Evolutionary conservation across 768 basidiomycete genomes (phyloP), one percentile per base, ranked within the genome.

Genomic region (Cubamyces lactineus): DNA sequence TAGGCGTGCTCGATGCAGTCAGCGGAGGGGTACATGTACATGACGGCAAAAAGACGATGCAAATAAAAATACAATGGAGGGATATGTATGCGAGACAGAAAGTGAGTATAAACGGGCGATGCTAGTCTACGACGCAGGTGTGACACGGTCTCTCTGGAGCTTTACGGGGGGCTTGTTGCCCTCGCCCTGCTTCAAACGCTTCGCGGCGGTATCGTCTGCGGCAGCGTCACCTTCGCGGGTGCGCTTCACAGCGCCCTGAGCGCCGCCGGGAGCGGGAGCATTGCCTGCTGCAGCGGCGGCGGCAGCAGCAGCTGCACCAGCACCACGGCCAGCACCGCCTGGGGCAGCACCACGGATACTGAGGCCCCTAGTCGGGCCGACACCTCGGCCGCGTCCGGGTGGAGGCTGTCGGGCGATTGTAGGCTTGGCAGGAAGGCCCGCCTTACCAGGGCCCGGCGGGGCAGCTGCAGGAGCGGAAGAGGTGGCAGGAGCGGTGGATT

Each of bases 141-240:
- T 56, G 16, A 70, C 67, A 30, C 71, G 69, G 57, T 71, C 59
- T 28, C 71, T 65, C 30, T 62, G 62, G 45, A 71, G 56, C 38
- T 58, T 59, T 7, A 71, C 75, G 4, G 79, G 58, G 9, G 48
- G 77, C 59, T 76, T 69, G 5, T 23, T 64, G 24, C 61, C 66
- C 38, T 80, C 79, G 46, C 84, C 82, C 50, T 84, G 84, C 69
- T 87, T 89, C 54, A 88, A 63, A 46, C 89, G 83, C 69, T 91
- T 90, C 0, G 83, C 86, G 34, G 89, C 75, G 11, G 86, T 82
- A 67, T 86, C 85, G 19, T 86, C 86, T 0, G 74, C 63, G n/a
- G 71, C 21, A 21, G 68, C 65, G 24, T 74, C 71, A 12, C 76
- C 78, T 30, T 91, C 88, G 43, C 88, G 80, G 38, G 83, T 79